phyloP scores from a whole-genome alignment of 164 flowering plant genomes.

The Chloranthus sessilifolius region DNA sequence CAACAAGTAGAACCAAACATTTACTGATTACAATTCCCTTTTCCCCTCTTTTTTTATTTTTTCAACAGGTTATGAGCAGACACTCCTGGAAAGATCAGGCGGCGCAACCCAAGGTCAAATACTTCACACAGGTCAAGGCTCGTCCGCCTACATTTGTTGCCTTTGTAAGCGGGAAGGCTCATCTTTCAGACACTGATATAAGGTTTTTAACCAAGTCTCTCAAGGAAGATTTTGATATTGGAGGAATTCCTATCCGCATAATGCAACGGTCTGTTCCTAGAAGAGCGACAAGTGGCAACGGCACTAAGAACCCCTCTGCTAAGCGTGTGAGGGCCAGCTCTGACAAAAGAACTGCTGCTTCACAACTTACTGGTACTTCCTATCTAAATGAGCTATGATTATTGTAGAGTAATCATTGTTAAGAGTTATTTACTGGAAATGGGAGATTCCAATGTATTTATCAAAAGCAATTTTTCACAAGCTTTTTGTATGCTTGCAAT shows the following conservation, averaged over 20 bases:
- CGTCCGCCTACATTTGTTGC: conserved; percentile 98
- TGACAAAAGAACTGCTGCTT: conserved; percentile 45
- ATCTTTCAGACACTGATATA: conserved; percentile 63
- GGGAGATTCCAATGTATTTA: too few relatives aligned
- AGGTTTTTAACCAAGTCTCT: conserved; percentile 83
- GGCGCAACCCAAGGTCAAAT: conserved; percentile 86
- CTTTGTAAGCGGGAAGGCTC: conserved; percentile 63
- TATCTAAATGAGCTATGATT: too few relatives aligned
- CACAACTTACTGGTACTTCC: too few relatives aligned
- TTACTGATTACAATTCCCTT: background rate
- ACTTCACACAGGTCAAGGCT: conserved; percentile 94
- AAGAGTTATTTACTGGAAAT: too few relatives aligned
- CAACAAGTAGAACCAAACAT: too few relatives aligned
- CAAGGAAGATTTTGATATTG: conserved; percentile 88
- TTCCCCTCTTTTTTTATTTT: background rate
- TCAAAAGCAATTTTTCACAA: too few relatives aligned
- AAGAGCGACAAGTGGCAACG: conserved; percentile 20
- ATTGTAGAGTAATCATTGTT: too few relatives aligned
- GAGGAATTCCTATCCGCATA: conserved; percentile 91
- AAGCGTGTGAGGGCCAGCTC: conserved; percentile 32
- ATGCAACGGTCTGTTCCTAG: conserved; percentile 61
- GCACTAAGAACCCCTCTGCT: conserved; percentile 16
- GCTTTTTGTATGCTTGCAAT: too few relatives aligned
- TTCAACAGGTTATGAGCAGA: conserved; percentile 83
- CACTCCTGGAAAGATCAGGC: conserved; percentile 94